phyloP scores from a whole-genome alignment of 2,329 filamentous ascomycete genomes.

The Lecanoromycetidae sp. region DNA sequence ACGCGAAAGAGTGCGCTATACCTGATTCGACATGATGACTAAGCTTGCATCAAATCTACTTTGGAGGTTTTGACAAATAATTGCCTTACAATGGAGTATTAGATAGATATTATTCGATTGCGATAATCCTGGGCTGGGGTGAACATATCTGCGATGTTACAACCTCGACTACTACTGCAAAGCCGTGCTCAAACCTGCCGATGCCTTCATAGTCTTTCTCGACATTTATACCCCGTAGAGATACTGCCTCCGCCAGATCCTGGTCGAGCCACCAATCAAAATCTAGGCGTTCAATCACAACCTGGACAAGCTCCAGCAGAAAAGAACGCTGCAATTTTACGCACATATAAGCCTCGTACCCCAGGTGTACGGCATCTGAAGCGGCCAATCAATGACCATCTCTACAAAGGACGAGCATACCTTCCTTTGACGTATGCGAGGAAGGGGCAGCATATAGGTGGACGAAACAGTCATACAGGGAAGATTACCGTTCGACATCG shows the following conservation, averaged over 20 bases:
- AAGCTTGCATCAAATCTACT: no score
- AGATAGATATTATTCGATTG: no score
- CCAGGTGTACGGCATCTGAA: slow-evolving; percentile 85
- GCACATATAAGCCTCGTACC: slow-evolving; percentile 86
- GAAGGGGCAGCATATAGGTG: slow-evolving; percentile 84
- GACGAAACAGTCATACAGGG: slow-evolving; percentile 69
- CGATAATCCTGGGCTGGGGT: no score
- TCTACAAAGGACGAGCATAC: slow-evolving; percentile 86
- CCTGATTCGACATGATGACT: neutral
- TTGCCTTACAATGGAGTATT: no score
- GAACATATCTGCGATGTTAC: slow-evolving; percentile 47
- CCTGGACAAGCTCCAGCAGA: slow-evolving; percentile 17
- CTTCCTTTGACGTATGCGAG: slow-evolving; percentile 78
- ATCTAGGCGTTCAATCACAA: slow-evolving; percentile 17
- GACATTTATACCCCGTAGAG: slow-evolving; percentile 40
- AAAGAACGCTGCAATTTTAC: slow-evolving; percentile 43
- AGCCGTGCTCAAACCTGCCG: slow-evolving; percentile 37
- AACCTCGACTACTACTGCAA: slow-evolving; percentile 49
- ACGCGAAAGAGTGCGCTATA: slow-evolving; percentile 7
- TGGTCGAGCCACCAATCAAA: slow-evolving; percentile 9
- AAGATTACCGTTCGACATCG: slow-evolving; percentile 79
- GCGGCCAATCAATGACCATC: slow-evolving; percentile 86
- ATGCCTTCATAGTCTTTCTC: slow-evolving; percentile 32
- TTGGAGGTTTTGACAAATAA: neutral
- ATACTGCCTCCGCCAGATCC: slow-evolving; percentile 11